Conservation (phyloP, 75 land plant genomes). For the Cryptomeria japonica region DNA sequence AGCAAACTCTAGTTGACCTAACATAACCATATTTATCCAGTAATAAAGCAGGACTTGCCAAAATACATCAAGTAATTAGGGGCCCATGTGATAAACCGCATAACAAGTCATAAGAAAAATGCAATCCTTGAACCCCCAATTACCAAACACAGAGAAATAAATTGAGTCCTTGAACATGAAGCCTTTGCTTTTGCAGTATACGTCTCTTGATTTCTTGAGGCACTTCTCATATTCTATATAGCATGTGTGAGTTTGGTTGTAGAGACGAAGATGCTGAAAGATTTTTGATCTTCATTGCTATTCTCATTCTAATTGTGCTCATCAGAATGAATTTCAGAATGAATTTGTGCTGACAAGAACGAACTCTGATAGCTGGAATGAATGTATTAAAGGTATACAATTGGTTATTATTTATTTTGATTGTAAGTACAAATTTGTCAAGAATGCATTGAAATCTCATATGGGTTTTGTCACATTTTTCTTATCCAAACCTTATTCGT, state of each 20-base stretch:
- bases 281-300: not conserved
- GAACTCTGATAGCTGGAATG: not conserved
- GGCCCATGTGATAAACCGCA: not conserved
- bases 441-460: not conserved
- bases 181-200: not conserved
- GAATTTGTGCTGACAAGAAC: not conserved
- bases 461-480: not conserved
- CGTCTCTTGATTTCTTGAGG: too few relatives aligned
- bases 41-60: not conserved
- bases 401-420: not conserved
- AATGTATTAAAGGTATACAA: not conserved
- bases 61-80: not conserved
- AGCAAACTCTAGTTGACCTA: not conserved
- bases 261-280: not conserved
- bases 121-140: not conserved
- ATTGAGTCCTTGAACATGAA: not conserved
- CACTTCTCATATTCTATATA: not conserved
- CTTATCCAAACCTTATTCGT: too few relatives aligned
- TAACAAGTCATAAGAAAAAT: not conserved
- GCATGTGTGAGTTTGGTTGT: not conserved
- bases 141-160: not conserved
- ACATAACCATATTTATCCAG: not conserved
- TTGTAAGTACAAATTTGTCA: not conserved
- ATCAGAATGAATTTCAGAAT: constrained; percentile 4
- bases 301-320: not conserved